These are phyloP conservation scores for Suillus discolor DNA, from an alignment of 768 basidiomycete genomes.

Conservation along the genomic window DNA sequence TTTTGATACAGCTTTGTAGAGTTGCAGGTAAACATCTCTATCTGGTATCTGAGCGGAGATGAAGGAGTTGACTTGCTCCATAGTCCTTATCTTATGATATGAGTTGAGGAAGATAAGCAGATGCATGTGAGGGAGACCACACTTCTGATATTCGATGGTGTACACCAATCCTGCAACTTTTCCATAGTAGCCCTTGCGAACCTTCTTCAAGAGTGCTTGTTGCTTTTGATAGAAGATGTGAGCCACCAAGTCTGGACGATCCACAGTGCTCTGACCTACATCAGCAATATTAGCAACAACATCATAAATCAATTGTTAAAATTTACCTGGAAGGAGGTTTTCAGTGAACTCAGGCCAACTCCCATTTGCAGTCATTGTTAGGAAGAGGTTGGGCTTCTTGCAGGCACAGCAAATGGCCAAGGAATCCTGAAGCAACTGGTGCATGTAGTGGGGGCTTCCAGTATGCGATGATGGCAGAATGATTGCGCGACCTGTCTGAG, in stretches of 20 bases:
- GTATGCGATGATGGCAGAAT: conserved; percentile 42
- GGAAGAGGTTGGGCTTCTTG: conserved; percentile 44
- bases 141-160: conserved; percentile 61
- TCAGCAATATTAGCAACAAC: too few relatives aligned
- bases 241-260: conserved; percentile 50
- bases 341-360: conserved; percentile 47
- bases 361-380: conserved; percentile 57
- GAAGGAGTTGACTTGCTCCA: conserved; percentile 41
- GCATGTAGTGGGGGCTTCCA: conserved; percentile 43
- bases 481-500: conserved; percentile 31
- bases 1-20: conserved; percentile 40
- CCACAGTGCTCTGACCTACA: conserved; percentile 35
- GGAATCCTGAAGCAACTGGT: conserved; percentile 45
- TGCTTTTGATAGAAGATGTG: conserved; percentile 49
- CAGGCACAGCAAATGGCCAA: conserved; percentile 45
- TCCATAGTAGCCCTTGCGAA: conserved; percentile 46
- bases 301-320: not conserved
- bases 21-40: conserved; percentile 36
- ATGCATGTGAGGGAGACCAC: conserved; percentile 58
- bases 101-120: conserved; percentile 44
- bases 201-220: conserved; percentile 35
- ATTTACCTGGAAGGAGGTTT: conserved; percentile 36
- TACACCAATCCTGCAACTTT: conserved; percentile 45
- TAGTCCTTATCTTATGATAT: conserved; percentile 33
- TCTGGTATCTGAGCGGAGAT: conserved; percentile 50